Percentiles rank a stretch among this genome's conserved stretches.
Evolutionary conservation across 768 basidiomycete genomes (phyloP).

Genomic region (Suillus tomentosus): DNA sequence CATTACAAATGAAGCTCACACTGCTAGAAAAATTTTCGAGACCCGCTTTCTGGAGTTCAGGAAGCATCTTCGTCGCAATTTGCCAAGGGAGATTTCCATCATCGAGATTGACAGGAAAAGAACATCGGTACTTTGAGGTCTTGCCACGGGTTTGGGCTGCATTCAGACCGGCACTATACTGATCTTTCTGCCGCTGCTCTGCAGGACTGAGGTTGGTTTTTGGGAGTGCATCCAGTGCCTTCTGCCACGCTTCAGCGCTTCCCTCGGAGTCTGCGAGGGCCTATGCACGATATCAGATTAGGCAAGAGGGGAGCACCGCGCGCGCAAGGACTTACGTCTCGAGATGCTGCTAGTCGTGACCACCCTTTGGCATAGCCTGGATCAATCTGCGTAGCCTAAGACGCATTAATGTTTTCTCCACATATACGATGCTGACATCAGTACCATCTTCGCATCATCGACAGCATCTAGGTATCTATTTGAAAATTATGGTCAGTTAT

Average conservation of each 20-base stretch:
- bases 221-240: conserved; percentile 35
- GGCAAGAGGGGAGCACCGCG: no score
- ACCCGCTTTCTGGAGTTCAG: conserved; percentile 1
- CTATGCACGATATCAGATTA: background rate
- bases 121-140: background rate
- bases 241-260: conserved; percentile 22
- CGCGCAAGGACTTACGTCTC: conserved; percentile 22
- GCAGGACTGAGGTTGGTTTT: conserved; percentile 29
- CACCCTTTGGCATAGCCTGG: conserved; percentile 45
- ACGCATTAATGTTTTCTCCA: background rate
- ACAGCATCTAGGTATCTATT: conserved; percentile 12
- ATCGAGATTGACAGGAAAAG: background rate
- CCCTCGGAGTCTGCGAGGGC: conserved; percentile 17
- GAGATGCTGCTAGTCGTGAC: conserved; percentile 40
- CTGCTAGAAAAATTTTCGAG: background rate
- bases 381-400: conserved; percentile 42
- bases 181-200: conserved; percentile 37
- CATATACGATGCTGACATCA: background rate
- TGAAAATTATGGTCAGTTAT: background rate
- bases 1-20: background rate
- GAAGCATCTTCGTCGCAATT: conserved; percentile 8
- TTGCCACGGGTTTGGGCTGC: conserved; percentile 23
- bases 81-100: conserved; percentile 11
- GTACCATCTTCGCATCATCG: conserved; percentile 8
- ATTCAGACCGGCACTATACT: conserved; percentile 35